Conservation (phyloP, 257 asterid genomes). For the Orobanche coerulescens region DNA sequence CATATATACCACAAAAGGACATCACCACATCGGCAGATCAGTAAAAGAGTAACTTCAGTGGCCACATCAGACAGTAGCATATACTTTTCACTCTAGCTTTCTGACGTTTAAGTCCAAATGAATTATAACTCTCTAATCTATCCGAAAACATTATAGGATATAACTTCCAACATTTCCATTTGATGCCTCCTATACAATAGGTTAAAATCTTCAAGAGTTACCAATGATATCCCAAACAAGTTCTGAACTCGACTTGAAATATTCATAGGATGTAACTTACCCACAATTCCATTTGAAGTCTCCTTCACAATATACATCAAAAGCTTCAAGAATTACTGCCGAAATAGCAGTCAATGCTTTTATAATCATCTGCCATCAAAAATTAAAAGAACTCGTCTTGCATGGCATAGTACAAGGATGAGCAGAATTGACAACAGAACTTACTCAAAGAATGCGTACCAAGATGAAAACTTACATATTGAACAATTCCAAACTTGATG, state of each 20-base stretch:
- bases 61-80: constrained; percentile 1
- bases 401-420: constrained; percentile 7
- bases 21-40: too few species aligned
- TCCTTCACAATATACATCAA: constrained; percentile 93
- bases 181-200: constrained; percentile 56
- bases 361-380: constrained; percentile 79
- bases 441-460: constrained; percentile 12
- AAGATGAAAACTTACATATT: constrained; percentile 67
- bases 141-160: not conserved
- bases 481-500: constrained; percentile 93
- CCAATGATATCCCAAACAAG: constrained; percentile 30
- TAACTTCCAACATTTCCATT: constrained; percentile 50
- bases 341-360: constrained; percentile 79
- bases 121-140: not conserved
- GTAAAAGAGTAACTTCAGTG: constrained; percentile 3
- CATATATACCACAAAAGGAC: not conserved
- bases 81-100: constrained; percentile 8
- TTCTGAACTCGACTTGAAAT: constrained; percentile 5
- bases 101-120: constrained; percentile 6
- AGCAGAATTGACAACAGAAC: constrained; percentile 13
- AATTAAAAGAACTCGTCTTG: constrained; percentile 11
- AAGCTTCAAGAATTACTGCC: constrained; percentile 92
- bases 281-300: constrained; percentile 94
- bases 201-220: constrained; percentile 50
- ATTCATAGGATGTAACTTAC: constrained; percentile 39